Conservation (phyloP, 2,329 filamentous ascomycete genomes). For the Furcasterigmium sp. region DNA sequence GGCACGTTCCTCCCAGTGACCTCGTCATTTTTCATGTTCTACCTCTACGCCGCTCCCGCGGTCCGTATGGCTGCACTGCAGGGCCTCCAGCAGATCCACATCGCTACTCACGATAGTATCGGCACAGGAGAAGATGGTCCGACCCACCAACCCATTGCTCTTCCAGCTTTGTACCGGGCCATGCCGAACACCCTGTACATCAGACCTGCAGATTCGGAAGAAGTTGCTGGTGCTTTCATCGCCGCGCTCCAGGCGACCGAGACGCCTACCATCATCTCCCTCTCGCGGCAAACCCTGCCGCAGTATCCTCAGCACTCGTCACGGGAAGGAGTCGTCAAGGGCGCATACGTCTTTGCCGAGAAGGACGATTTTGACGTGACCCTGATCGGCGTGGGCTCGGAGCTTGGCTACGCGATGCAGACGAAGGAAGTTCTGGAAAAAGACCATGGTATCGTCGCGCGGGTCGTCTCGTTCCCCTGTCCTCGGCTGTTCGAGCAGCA, state of each 20-base stretch:
- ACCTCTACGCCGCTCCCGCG: slow-evolving; percentile 28
- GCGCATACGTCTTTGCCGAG: slow-evolving; percentile 41
- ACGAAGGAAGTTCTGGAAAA: slow-evolving; percentile 30
- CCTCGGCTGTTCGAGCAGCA: slow-evolving; percentile 38
- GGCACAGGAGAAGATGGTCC: slow-evolving; percentile 56
- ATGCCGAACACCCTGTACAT: slow-evolving; percentile 61
- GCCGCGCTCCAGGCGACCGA: slow-evolving; percentile 35
- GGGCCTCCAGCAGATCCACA: slow-evolving; percentile 49
- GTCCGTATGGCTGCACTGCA: slow-evolving; percentile 36
- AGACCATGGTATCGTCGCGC: slow-evolving; percentile 27
- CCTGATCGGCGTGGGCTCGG: slow-evolving; percentile 32
- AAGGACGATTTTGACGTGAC: slow-evolving; percentile 37
- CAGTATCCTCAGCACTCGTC: slow-evolving; percentile 30
- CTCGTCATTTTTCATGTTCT: slow-evolving; percentile 60
- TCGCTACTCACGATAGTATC: slow-evolving; percentile 57
- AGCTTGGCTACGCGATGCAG: slow-evolving; percentile 26
- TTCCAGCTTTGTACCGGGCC: slow-evolving; percentile 51
- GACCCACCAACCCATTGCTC: slow-evolving; percentile 57
- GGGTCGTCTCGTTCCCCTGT: slow-evolving; percentile 39
- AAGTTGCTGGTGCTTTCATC: slow-evolving; percentile 49
- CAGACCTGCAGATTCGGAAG: slow-evolving; percentile 53
- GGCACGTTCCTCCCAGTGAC: slow-evolving; percentile 54
- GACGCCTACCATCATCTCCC: slow-evolving; percentile 42
- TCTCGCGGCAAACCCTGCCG: slow-evolving; percentile 36
- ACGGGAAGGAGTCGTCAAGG: slow-evolving; percentile 34